A percentile compares a stretch with the other conserved stretches of the same genome.
These are phyloP conservation scores for Pseudoscleropodium purum DNA, from an alignment of 225 moss, liverwort and hornwort species.

Conservation along the genomic window DNA sequence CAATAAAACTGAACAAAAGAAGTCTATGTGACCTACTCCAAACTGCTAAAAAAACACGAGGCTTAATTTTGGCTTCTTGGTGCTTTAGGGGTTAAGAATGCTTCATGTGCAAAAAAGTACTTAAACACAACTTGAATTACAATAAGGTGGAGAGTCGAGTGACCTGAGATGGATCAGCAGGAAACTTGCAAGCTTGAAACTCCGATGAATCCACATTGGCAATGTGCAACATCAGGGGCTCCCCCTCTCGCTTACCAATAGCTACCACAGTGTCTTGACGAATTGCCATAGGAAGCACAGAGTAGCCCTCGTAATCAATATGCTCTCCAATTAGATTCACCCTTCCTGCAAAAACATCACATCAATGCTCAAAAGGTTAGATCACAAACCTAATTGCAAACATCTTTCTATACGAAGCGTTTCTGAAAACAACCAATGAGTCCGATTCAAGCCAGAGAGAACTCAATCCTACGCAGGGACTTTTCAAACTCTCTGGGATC, in stretches of 20 bases:
- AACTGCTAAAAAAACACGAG: background rate
- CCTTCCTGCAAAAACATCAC: slow-evolving; percentile 41
- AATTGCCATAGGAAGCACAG: slow-evolving; percentile 96
- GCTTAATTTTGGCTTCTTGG: background rate
- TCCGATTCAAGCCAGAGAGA: background rate
- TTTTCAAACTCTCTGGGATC: background rate
- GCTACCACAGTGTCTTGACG: slow-evolving; percentile 93
- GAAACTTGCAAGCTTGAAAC: slow-evolving; percentile 50
- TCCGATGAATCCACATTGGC: slow-evolving; percentile 49
- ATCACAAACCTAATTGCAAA: background rate
- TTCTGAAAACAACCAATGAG: background rate
- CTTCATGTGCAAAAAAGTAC: background rate
- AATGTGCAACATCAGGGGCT: slow-evolving; percentile 38
- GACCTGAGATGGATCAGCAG: slow-evolving; percentile 77
- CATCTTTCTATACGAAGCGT: background rate
- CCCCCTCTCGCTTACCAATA: slow-evolving; percentile 41
- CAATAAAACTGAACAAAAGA: background rate
- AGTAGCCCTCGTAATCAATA: slow-evolving; percentile 98
- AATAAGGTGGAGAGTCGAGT: background rate
- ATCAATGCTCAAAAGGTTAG: background rate
- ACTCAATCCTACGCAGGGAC: background rate
- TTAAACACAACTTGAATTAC: background rate
- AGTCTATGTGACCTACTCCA: background rate
- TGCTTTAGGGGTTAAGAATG: background rate
- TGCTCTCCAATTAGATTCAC: slow-evolving; percentile 98